A percentile compares a stretch with the other conserved stretches of the same genome.
Conservation (phyloP, 495 filamentous ascomycete species). For the Xylaria longipes region DNA sequence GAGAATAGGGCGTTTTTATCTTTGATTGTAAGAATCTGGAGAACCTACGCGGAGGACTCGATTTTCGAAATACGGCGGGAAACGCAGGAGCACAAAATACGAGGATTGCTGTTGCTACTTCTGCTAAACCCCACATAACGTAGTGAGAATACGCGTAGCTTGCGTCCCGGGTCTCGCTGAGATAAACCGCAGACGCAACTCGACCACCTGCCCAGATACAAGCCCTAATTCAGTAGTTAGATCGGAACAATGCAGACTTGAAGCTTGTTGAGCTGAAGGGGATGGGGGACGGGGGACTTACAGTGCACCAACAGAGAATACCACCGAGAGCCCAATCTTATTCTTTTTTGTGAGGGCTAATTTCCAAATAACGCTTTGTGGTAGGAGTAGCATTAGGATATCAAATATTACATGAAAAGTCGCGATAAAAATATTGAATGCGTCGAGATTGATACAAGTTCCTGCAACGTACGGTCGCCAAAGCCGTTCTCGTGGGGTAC, state of each 20-base stretch:
- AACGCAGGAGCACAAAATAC: conserved; percentile 9
- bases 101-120: not conserved
- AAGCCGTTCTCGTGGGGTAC: not conserved
- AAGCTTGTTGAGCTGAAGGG: not conserved
- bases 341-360: not conserved
- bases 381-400: not conserved
- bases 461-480: conserved; percentile 2
- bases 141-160: not conserved
- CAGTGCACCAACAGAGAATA: conserved; percentile 10
- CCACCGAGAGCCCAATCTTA: conserved; percentile 1
- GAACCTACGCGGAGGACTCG: not conserved
- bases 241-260: not conserved
- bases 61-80: not conserved
- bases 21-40: not conserved
- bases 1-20: not conserved
- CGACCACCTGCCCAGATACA: conserved; percentile 11
- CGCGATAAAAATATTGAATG: conserved; percentile 1
- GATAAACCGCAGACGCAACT: not conserved
- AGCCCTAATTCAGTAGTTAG: not conserved
- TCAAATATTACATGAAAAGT: not conserved
- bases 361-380: not conserved
- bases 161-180: not conserved
- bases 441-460: not conserved
- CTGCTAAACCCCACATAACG: conserved; percentile 8
- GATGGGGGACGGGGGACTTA: not conserved